These are phyloP conservation scores for Cerrena zonata DNA, from an alignment of 1,284 basidiomycete species.

Conservation along the genomic window DNA sequence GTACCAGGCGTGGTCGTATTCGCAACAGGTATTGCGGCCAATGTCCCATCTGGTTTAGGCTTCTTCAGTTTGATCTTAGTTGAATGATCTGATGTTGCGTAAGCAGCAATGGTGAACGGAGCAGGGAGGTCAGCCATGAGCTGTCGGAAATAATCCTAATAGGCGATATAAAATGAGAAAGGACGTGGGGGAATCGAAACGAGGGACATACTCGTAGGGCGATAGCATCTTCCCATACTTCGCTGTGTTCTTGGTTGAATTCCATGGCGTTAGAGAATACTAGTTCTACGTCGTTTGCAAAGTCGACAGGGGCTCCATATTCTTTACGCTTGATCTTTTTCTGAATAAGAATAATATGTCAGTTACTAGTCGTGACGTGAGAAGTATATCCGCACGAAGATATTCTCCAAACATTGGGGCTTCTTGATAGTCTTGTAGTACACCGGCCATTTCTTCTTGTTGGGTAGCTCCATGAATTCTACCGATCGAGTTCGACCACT, in stretches of 20 bases:
- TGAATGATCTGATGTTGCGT: conserved; percentile 40
- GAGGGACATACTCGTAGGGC: conserved; percentile 48
- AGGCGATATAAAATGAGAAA: conserved; percentile 12
- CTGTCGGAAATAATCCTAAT: conserved; percentile 62
- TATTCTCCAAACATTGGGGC: conserved; percentile 77
- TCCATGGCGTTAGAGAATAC: conserved; percentile 87
- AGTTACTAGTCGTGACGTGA: conserved; percentile 4
- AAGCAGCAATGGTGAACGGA: conserved; percentile 56
- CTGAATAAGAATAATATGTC: conserved; percentile 30
- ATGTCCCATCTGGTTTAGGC: conserved; percentile 22
- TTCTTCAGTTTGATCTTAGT: conserved; percentile 68
- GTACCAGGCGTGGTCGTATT: conserved; percentile 12
- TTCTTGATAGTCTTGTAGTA: conserved; percentile 84
- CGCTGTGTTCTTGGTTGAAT: conserved; percentile 73
- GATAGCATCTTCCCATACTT: conserved; percentile 70
- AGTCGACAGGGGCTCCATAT: conserved; percentile 60
- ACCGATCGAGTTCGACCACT: conserved; percentile 67
- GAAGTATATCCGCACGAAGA: conserved; percentile 53
- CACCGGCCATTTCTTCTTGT: conserved; percentile 70
- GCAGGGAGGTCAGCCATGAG: conserved; percentile 71
- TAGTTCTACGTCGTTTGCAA: conserved; percentile 81
- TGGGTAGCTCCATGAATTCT: conserved; percentile 82
- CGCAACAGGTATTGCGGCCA: conserved; percentile 14
- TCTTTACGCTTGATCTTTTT: conserved; percentile 74
- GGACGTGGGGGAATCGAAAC: conserved; percentile 1